Evolutionary conservation across 2,329 filamentous ascomycete species (phyloP), one percentile per base, ranked within the genome.

Genomic region (Lecanicillium sp.): DNA sequence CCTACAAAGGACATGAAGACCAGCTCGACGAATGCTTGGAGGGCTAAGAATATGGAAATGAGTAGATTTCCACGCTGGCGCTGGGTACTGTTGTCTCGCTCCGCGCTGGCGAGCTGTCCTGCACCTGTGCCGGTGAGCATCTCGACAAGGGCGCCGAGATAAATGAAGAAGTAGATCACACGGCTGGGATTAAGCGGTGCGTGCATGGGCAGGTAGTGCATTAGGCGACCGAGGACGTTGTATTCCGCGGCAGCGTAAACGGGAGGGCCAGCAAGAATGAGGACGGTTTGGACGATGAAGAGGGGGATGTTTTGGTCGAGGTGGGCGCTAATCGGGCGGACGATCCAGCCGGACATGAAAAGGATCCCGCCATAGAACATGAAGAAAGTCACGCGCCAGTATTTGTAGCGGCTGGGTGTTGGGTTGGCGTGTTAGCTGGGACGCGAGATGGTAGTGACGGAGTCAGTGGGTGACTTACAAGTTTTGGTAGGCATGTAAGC

Each of bases 51-150:
- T 16, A 68, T 64, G 0, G 52, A 66, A 34, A 81, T 62, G 1
- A 79, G 52, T 0, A 68, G 62, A 43, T 80, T 78, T 0, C 77
- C 77, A 0, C 62, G 59, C 2, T 62, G 58, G 42, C 80, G 78
- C 5, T 66, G 53, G 1, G 73, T 74, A 38, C 66, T 65, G 45
- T 80, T 75, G 27, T 71, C 59, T 2, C 49, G 49, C 14, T 48
- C 47, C 0, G 43, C 50, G 8, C 48, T 46, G 12, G 50, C 49
- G 14, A 52, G 50, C 49, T 49, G 51, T 2, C 48, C 45, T 27
- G 48, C 47, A 18, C 50, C 50, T 8, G 51, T 45, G 11, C 41
- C 50, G 12, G 50, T 52, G 7, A 52, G 30, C 2, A 46, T 8
- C 19, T 52, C 50, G 3, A 52, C 50, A 8, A 52, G 16, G 7